A percentile compares a stretch with the other conserved stretches of the same genome.
Evolutionary conservation across 306 rosid genomes (phyloP).

Genomic region (Astragalus glycyphyllos): DNA sequence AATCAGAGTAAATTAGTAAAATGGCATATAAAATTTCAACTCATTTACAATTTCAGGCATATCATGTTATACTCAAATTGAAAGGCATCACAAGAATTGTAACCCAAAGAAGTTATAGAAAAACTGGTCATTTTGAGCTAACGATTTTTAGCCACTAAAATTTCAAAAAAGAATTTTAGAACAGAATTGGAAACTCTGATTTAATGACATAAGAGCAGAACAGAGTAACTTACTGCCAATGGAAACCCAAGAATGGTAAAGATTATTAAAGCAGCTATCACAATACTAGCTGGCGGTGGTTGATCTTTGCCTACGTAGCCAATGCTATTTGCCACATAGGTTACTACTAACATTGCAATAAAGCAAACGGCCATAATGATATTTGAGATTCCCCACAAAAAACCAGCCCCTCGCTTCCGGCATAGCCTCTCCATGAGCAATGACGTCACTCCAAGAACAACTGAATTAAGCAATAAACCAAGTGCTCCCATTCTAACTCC

Average conservation of each 20-base stretch:
- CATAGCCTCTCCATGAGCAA: slow-evolving; percentile 88
- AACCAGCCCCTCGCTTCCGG: slow-evolving; percentile 92
- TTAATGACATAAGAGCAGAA: slow-evolving; percentile 29
- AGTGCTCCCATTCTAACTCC: slow-evolving; percentile 97
- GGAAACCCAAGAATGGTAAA: slow-evolving; percentile 91
- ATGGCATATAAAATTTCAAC: slow-evolving; percentile 28
- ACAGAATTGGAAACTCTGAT: slow-evolving; percentile 13
- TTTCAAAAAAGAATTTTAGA: slow-evolving; percentile 22
- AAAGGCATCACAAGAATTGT: slow-evolving; percentile 32
- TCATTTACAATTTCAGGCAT: slow-evolving; percentile 36
- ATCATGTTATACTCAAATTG: slow-evolving; percentile 12
- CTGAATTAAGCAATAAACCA: slow-evolving; percentile 88
- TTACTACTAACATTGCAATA: slow-evolving; percentile 67
- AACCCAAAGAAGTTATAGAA: slow-evolving; percentile 14
- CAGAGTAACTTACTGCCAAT: slow-evolving; percentile 68
- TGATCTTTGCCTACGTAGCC: slow-evolving; percentile 54
- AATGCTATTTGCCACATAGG: slow-evolving; percentile 72
- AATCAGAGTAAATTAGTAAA: slow-evolving; percentile 36
- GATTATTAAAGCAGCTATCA: slow-evolving; percentile 68
- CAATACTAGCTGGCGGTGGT: slow-evolving; percentile 84
- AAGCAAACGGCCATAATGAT: slow-evolving; percentile 80
- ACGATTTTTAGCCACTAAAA: background rate
- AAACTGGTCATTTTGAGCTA: slow-evolving; percentile 13
- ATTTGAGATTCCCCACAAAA: slow-evolving; percentile 90
- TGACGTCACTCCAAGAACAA: slow-evolving; percentile 91